phyloP scores from a whole-genome alignment of 805 yeast species.

The Saccharomycopsis oosterbeekiorum region DNA sequence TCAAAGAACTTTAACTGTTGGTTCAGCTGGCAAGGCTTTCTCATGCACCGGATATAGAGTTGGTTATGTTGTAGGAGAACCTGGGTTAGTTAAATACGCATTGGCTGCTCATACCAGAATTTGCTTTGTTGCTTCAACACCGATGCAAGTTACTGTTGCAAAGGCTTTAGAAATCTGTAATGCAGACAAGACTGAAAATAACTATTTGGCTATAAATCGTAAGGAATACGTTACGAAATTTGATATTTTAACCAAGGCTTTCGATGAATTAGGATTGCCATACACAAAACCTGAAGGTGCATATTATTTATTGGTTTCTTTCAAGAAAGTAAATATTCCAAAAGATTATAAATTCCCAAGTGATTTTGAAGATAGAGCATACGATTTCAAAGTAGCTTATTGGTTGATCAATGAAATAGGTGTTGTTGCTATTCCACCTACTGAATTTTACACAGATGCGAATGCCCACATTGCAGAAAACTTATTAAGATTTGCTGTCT shows the following conservation, averaged over 20 bases:
- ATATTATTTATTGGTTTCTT: conserved; percentile 82
- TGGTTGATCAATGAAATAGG: conserved; percentile 92
- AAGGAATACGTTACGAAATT: conserved; percentile 62
- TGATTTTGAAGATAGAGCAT: conserved; percentile 57
- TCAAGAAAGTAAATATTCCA: conserved; percentile 75
- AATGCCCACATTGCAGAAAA: conserved; percentile 73
- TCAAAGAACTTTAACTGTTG: conserved; percentile 76
- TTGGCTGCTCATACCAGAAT: conserved; percentile 90
- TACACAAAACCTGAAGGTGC: conserved; percentile 92
- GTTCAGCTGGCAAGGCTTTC: conserved; percentile 95
- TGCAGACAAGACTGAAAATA: conserved; percentile 42
- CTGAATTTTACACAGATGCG: conserved; percentile 75
- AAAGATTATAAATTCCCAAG: conserved; percentile 60
- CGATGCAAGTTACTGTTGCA: conserved; percentile 87
- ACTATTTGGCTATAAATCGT: conserved; percentile 65
- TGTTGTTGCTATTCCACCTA: conserved; percentile 93
- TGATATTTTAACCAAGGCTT: conserved; percentile 59
- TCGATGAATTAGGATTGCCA: conserved; percentile 81
- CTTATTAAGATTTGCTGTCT: conserved; percentile 86
- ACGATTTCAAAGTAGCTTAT: conserved; percentile 81
- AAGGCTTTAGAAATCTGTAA: conserved; percentile 42
- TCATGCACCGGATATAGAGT: conserved; percentile 99
- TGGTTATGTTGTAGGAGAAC: conserved; percentile 89
- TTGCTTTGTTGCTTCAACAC: conserved; percentile 84
- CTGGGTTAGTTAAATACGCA: conserved; percentile 72